Conservation (phyloP, 2,329 filamentous ascomycete genomes). For the Xylariomycetidae sp. region DNA sequence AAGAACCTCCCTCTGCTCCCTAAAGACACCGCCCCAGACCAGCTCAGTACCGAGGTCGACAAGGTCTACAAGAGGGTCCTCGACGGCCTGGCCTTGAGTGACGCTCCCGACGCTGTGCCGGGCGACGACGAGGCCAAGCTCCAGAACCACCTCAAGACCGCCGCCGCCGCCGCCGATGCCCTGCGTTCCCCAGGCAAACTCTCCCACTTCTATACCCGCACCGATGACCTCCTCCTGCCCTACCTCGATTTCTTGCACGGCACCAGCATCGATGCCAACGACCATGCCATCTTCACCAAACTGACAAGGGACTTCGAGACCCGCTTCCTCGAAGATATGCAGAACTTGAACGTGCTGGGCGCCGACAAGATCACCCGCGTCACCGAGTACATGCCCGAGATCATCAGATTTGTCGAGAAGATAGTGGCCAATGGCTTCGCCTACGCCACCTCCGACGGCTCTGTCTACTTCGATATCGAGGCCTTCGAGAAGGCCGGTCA, state of each 20-base stretch:
- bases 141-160: constrained; percentile 5
- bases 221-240: constrained; percentile 7
- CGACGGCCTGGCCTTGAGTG: constrained; percentile 1
- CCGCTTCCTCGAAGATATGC: constrained; percentile 9
- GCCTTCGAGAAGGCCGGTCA: constrained; percentile 10
- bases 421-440: constrained; percentile 8
- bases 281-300: constrained; percentile 6
- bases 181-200: constrained; percentile 5
- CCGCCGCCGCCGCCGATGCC: constrained; percentile 4
- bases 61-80: constrained; percentile 6
- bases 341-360: constrained; percentile 7
- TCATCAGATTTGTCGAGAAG: constrained; percentile 8
- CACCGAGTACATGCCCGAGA: constrained; percentile 6
- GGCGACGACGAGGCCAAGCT: constrained; percentile 5
- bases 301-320: constrained; percentile 6
- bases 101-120: constrained; percentile 2
- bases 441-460: constrained; percentile 10
- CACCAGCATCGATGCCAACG: constrained; percentile 5
- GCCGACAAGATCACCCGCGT: constrained; percentile 6
- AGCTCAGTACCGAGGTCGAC: constrained; percentile 6
- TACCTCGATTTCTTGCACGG: constrained; percentile 9
- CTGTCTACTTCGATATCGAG: constrained; percentile 11
- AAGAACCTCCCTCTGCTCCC: constrained; percentile 9
- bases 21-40: constrained; percentile 3
- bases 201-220: constrained; percentile 3